phyloP scores from a whole-genome alignment of 2,329 filamentous ascomycete genomes.

The Nemania sp. region DNA sequence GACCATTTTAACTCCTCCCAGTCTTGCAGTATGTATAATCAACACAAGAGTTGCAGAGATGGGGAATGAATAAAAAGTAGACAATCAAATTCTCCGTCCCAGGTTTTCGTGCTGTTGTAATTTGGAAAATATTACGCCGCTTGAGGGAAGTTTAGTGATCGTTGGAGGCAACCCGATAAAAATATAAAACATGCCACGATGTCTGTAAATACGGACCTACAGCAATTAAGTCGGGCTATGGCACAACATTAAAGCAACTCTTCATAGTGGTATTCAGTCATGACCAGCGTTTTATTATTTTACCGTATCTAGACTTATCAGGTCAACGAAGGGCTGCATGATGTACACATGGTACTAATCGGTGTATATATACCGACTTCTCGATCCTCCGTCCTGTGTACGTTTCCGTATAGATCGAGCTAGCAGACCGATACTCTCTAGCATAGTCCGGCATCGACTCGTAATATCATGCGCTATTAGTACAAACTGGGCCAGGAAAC shows the following conservation, averaged over 20 bases:
- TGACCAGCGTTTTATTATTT: conserved; percentile 12
- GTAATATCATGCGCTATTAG: conserved; percentile 15
- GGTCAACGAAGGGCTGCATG: background rate
- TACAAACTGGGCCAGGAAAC: conserved; percentile 20
- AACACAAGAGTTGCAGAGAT: conserved; percentile 40
- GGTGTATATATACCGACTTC: background rate
- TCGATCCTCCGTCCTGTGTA: background rate
- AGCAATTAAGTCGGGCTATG: background rate
- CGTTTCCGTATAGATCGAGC: background rate
- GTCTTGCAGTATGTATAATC: conserved; percentile 45
- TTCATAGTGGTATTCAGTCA: background rate
- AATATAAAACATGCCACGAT: too few species aligned
- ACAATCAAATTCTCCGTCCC: conserved; percentile 5
- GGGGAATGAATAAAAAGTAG: conserved; percentile 19
- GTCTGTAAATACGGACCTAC: background rate
- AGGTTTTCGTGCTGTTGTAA: background rate
- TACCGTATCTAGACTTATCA: background rate
- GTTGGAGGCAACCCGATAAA: too few species aligned
- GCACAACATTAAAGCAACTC: background rate
- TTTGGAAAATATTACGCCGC: background rate
- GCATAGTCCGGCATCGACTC: background rate
- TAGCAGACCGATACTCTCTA: background rate
- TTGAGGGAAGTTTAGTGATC: background rate
- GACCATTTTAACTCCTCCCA: background rate
- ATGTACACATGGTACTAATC: background rate